Evolutionary conservation across 805 yeast species (phyloP), one percentile per base, ranked within the genome.

Genomic region (Wickerhamomyces bovis): DNA sequence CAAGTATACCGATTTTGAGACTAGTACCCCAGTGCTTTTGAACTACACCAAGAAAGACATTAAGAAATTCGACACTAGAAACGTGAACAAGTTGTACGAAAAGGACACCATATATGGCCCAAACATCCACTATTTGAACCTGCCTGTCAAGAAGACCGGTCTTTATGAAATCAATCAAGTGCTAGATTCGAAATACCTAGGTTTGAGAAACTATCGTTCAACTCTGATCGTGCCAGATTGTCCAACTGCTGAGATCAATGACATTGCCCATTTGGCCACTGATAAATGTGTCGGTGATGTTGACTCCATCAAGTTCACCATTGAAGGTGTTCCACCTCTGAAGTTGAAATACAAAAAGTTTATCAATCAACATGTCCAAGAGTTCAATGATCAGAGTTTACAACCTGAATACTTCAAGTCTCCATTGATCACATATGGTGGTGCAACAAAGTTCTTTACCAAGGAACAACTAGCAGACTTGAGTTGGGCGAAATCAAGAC

Each of bases 261-360:
- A 69, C 22, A 70, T 75, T 0, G 58, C 62, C 0, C 45, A 58
- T 7, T 61, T 58, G 35, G 47, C 49, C 11, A 47, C 50, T 13
- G 78, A 81, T 54, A 73, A 76, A 52, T 94, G 98, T 68, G 67
- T 81, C 31, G 87, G 83, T 28, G 79, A 73, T 16, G 43, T 62
- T 4, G 86, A 80, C 53, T 66, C 73, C 20, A 65, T 82, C 1
- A 65, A 66, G 13, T 71, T 92, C 28, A 69, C 74, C 2, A 76
- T 83, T 1, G 65, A 70, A 18, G 97, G 98, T 44, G 85, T 89
- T 2, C 83, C 92, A 1, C 98, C 99, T 0, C 64, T 85, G 48
- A 76, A 75, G 20, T 65, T 85, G 31, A 68, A 71, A 38, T 83
- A 83, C 57, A 75, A 73, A 40, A 80, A 78, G 49, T 55, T 69